These are phyloP conservation scores for Populus simonii DNA, from an alignment of 345 rosid genomes.

Conservation along the genomic window DNA sequence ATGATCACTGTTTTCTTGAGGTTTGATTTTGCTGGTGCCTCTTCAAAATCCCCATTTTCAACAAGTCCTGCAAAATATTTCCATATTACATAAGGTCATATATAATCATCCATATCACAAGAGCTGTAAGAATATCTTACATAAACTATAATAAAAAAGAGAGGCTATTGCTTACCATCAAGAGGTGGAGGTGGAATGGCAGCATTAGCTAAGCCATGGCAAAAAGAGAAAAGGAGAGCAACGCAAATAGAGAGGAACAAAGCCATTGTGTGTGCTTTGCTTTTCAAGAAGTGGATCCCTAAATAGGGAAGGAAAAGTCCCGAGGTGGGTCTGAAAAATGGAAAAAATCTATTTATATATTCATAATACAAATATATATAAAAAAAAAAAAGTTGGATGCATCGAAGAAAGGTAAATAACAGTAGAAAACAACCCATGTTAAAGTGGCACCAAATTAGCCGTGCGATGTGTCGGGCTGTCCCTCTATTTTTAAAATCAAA, in stretches of 20 bases:
- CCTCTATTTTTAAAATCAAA: background rate
- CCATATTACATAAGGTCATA: background rate
- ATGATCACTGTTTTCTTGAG: slow-evolving; percentile 64
- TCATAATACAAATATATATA: background rate
- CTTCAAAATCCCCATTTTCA: slow-evolving; percentile 70
- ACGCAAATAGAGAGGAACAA: slow-evolving; percentile 11
- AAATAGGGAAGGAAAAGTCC: slow-evolving; percentile 2
- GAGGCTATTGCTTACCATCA: slow-evolving; percentile 25
- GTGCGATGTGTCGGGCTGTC: slow-evolving; percentile 28
- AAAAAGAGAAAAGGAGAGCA: slow-evolving; percentile 13
- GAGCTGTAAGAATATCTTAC: background rate
- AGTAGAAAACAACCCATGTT: slow-evolving; percentile 7
- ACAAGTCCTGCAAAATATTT: slow-evolving; percentile 41
- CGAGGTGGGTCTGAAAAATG: background rate
- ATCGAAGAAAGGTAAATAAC: background rate
- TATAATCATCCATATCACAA: background rate
- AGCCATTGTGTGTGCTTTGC: slow-evolving; percentile 19
- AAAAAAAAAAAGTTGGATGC: background rate
- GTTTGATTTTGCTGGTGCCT: slow-evolving; percentile 49
- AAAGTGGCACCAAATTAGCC: slow-evolving; percentile 23
- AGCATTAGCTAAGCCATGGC: slow-evolving; percentile 5
- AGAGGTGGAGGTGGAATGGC: slow-evolving; percentile 19
- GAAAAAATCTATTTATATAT: background rate
- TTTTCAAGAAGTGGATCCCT: background rate
- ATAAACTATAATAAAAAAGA: background rate